phyloP scores from a whole-genome alignment of 345 rosid species.

The Hypericum perforatum region DNA sequence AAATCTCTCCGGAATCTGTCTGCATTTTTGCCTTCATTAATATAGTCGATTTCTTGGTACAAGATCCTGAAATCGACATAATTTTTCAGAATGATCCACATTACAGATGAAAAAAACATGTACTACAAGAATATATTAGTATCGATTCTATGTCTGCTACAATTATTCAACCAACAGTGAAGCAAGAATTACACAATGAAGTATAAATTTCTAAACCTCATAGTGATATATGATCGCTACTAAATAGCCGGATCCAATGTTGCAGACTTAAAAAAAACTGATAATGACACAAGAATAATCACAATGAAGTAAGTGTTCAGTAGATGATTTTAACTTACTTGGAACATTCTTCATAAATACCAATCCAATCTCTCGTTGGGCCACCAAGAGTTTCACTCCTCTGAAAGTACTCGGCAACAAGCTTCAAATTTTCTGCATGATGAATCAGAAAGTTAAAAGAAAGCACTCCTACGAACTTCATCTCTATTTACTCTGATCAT shows the following conservation, averaged over 20 bases:
- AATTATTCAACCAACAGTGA: too few species aligned
- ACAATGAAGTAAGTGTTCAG: neutral
- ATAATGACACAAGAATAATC: too few species aligned
- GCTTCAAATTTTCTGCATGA: conserved; percentile 63
- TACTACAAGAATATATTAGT: neutral
- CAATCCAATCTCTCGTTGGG: conserved; percentile 77
- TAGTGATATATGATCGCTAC: too few species aligned
- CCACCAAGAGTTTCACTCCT: conserved; percentile 80
- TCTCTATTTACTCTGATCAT: neutral
- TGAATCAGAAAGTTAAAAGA: neutral
- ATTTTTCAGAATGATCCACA: conserved; percentile 3
- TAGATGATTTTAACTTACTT: conserved; percentile 37
- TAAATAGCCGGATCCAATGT: too few species aligned
- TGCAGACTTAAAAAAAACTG: too few species aligned
- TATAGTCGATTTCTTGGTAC: conserved; percentile 89
- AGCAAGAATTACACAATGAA: too few species aligned
- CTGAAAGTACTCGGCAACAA: conserved; percentile 85
- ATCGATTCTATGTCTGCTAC: too few species aligned
- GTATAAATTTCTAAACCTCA: too few species aligned
- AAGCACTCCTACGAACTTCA: neutral
- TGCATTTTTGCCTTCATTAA: conserved; percentile 92
- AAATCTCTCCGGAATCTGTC: conserved; percentile 85
- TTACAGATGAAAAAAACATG: neutral
- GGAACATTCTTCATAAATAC: conserved; percentile 81
- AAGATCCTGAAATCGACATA: conserved; percentile 51